phyloP scores from a whole-genome alignment of 257 asterid species.

The Gardenia jasminoides region DNA sequence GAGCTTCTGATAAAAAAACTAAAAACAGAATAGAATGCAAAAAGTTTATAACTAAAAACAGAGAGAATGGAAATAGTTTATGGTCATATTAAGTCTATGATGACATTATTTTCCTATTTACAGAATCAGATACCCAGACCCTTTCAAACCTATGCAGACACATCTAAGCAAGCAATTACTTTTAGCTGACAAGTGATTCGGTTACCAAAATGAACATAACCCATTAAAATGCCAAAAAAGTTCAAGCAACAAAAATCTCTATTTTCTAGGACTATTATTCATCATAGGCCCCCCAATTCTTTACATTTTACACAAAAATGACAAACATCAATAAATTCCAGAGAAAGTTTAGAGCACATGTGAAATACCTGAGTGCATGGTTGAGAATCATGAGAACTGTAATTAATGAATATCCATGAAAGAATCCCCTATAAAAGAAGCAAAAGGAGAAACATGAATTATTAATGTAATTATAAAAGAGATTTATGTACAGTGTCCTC shows the following conservation, averaged over 20 bases:
- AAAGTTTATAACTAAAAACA: background rate
- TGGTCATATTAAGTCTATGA: too few species aligned
- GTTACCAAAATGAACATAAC: background rate
- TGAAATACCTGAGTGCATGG: constrained; percentile 83
- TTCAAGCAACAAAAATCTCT: background rate
- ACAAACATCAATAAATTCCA: background rate
- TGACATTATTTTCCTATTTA: too few species aligned
- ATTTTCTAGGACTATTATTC: background rate
- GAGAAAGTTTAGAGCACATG: background rate
- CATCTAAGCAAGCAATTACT: background rate
- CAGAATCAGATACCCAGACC: background rate
- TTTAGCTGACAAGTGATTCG: background rate
- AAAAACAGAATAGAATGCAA: background rate
- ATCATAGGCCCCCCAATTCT: background rate
- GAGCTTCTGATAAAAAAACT: background rate
- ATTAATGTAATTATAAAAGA: background rate
- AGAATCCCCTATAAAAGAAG: constrained; percentile 71
- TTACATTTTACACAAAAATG: background rate
- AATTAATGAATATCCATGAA: constrained; percentile 83
- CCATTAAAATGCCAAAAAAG: background rate
- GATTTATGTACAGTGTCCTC: background rate
- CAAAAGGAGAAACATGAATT: background rate
- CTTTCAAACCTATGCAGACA: background rate
- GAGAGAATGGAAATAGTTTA: background rate
- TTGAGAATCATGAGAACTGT: constrained; percentile 92